Base-by-base conservation (phyloP, 2,329 filamentous ascomycete species). In the Myrmaecium sp. region DNA sequence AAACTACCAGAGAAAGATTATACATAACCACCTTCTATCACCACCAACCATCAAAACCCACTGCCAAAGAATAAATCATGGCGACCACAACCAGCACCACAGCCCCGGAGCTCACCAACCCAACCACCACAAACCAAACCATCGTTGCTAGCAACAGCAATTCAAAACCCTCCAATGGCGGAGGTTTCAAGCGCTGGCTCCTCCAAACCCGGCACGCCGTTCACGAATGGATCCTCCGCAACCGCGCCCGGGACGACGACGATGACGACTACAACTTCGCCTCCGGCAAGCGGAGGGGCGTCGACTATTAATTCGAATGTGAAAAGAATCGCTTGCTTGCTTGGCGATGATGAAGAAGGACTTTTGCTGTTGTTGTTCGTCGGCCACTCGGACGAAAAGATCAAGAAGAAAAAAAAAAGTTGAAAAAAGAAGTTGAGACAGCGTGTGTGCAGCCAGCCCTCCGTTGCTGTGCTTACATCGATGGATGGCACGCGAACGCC, bases 191-290 rank as follows among this genome's bases (percentile, higher is more conserved):
- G 2, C 10, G 10, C 5, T n/a, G 20, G 9, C 20, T 23, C 24
- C 13, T 5, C 16, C 23, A 17, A 16, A 5, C n/a, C n/a, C n/a
- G n/a, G n/a, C n/a, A n/a, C 27, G 18, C 20, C 9, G 32, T 30
- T 26, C 18, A 32, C 11, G 30, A 29, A 24, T 34, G 32, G 27
- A 15, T 21, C 13, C 17, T 27, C 7, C 38, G 48, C 3, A 34
- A 50, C 4, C 40, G 38, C 22, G 47, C 48, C 11, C 37, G 42
- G 29, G 39, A 49, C 17, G 36, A 40, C 16, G 33, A 43, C 15
- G 47, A 51, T 13, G 48, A 52, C 26, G 44, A 49, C 22, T 51
- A 51, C 34, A 51, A 50, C 30, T 51, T 51, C 21, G 30, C 42
- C 9, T 31, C 23, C 10, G 35, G 33, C 21, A 17, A 21, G 20